Conservation (phyloP, 495 filamentous ascomycete genomes). For the Cercophora samala region DNA sequence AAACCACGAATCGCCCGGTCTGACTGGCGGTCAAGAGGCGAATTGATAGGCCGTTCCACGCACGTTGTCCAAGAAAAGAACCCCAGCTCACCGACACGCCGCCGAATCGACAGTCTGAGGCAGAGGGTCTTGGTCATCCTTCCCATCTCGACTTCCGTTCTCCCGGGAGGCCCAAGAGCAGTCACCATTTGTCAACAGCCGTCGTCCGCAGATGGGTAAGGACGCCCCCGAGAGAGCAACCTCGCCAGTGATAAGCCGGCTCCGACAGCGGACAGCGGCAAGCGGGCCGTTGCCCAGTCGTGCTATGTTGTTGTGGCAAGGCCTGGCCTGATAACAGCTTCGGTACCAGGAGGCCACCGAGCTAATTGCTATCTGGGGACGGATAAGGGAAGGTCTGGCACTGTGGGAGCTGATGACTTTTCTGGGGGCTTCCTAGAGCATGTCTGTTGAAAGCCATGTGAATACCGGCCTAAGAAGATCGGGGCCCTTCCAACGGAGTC, state of each 20-base stretch:
- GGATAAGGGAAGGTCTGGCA: background rate
- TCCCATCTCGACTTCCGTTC: background rate
- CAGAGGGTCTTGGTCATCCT: background rate
- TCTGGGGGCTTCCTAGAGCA: background rate
- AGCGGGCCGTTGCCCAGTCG: conserved; percentile 3
- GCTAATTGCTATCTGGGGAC: background rate
- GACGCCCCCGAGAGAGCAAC: background rate
- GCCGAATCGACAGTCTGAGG: background rate
- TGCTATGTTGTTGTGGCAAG: background rate
- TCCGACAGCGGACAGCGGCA: conserved; percentile 5
- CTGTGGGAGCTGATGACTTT: background rate
- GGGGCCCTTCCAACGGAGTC: background rate
- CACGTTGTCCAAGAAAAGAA: background rate
- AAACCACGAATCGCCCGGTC: background rate
- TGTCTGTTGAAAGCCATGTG: background rate
- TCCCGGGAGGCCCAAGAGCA: background rate
- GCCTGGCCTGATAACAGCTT: background rate
- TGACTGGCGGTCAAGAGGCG: background rate
- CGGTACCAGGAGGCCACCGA: background rate
- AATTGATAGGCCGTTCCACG: background rate
- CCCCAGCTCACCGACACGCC: conserved; percentile 5
- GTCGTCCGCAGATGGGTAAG: conserved; percentile 1
- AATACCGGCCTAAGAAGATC: background rate
- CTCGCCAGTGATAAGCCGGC: background rate
- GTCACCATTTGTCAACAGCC: background rate